Conservation (phyloP, 805 yeast species). For the Torulaspora quercuum region DNA sequence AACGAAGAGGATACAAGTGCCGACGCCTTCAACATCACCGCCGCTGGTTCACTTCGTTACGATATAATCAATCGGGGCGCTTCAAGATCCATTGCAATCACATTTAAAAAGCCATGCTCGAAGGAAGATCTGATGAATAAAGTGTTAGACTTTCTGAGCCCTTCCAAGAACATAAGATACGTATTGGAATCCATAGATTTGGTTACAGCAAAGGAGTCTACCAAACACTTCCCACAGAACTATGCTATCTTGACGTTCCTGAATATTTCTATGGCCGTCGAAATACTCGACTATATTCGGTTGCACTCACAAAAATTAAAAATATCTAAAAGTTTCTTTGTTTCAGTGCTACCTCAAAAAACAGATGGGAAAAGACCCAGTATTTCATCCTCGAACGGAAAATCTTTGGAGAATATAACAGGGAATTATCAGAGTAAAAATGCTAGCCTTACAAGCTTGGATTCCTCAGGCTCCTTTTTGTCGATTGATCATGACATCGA, state of each 20-base stretch:
- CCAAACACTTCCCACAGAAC: slow-evolving; percentile 21
- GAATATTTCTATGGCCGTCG: slow-evolving; percentile 31
- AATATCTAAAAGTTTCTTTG: slow-evolving; percentile 20
- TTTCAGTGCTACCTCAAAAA: slow-evolving; percentile 12
- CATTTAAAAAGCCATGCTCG: slow-evolving; percentile 16
- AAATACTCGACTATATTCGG: slow-evolving; percentile 24
- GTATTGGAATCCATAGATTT: slow-evolving; percentile 29
- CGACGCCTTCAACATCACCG: slow-evolving; percentile 13
- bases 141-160: slow-evolving; percentile 16
- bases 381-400: slow-evolving; percentile 7
- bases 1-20: slow-evolving; percentile 34
- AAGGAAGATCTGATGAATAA: slow-evolving; percentile 16
- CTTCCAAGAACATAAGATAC: slow-evolving; percentile 24
- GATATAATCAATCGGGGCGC: slow-evolving; percentile 29
- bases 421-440: slow-evolving; percentile 12
- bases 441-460: slow-evolving; percentile 18
- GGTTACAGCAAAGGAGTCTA: slow-evolving; percentile 20
- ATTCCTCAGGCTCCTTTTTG: slow-evolving; percentile 18
- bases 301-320: slow-evolving; percentile 9
- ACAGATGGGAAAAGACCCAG: slow-evolving; percentile 8
- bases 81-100: slow-evolving; percentile 29
- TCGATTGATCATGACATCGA: slow-evolving; percentile 17
- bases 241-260: slow-evolving; percentile 28
- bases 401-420: slow-evolving; percentile 6
- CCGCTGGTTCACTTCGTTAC: slow-evolving; percentile 16